These are phyloP conservation scores for Trichoderma sp. DNA, from an alignment of 2,329 filamentous ascomycete species.

Conservation along the genomic window DNA sequence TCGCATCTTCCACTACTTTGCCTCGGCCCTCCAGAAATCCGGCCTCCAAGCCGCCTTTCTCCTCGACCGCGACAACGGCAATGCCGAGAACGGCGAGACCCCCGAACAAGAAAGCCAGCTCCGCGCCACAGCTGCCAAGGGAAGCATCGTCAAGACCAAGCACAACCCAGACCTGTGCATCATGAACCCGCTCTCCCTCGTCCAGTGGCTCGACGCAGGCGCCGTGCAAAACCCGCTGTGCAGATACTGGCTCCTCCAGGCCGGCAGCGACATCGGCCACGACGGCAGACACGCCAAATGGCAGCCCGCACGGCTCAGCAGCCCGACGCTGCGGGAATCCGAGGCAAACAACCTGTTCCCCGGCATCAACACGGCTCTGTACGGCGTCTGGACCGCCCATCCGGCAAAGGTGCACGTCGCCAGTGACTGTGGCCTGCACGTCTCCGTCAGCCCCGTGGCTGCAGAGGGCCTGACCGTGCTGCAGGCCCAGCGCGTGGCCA, in stretches of 20 bases:
- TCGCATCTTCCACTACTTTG: constrained; percentile 15
- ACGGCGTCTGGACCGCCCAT: neutral
- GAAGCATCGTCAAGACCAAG: constrained; percentile 19
- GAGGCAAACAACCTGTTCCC: constrained; percentile 24
- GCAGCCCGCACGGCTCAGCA: constrained; percentile 25
- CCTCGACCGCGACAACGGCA: neutral
- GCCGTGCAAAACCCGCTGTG: constrained; percentile 1
- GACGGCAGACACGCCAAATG: neutral
- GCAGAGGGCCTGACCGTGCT: constrained; percentile 50
- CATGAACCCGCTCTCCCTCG: constrained; percentile 16
- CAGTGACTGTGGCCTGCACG: constrained; percentile 26
- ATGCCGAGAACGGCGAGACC: neutral
- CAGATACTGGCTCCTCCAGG: constrained; percentile 25
- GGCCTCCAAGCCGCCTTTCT: constrained; percentile 25
- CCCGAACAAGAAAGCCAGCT: neutral
- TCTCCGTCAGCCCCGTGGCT: constrained; percentile 25
- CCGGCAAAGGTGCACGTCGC: constrained; percentile 6
- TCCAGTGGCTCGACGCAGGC: neutral
- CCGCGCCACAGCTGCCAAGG: neutral
- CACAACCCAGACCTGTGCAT: constrained; percentile 16
- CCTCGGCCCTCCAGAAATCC: constrained; percentile 1
- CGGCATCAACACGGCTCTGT: constrained; percentile 20
- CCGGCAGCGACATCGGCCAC: neutral
- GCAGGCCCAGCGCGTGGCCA: constrained; percentile 79
- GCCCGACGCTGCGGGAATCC: constrained; percentile 25